phyloP scores from a whole-genome alignment of 1,139 yeast genomes.

The Komagataea norvegica region DNA sequence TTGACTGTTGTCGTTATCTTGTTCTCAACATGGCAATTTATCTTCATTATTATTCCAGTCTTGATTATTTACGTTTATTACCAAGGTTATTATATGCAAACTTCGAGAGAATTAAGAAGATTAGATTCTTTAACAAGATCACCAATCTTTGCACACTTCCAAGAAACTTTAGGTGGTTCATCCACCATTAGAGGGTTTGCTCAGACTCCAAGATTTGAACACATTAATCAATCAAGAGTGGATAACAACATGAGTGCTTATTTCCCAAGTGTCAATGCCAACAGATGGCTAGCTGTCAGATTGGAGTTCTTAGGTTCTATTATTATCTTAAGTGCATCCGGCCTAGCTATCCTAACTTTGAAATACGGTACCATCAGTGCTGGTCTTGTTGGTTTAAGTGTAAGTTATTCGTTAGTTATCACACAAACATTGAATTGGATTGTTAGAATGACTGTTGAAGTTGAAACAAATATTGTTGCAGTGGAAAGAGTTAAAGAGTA shows the following conservation, averaged over 20 bases:
- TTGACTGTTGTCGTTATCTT: slow-evolving; percentile 82
- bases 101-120: slow-evolving; percentile 93
- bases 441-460: slow-evolving; percentile 96
- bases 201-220: slow-evolving; percentile 68
- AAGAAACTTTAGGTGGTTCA: slow-evolving; percentile 88
- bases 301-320: slow-evolving; percentile 86
- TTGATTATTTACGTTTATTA: slow-evolving; percentile 69
- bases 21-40: slow-evolving; percentile 83
- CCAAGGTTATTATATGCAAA: slow-evolving; percentile 83
- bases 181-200: slow-evolving; percentile 85
- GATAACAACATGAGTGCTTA: slow-evolving; percentile 87
- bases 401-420: slow-evolving; percentile 86
- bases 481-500: slow-evolving; percentile 94
- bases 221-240: slow-evolving; percentile 69
- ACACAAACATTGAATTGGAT: slow-evolving; percentile 96
- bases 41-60: slow-evolving; percentile 68
- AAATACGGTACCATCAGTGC: slow-evolving; percentile 68
- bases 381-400: slow-evolving; percentile 89
- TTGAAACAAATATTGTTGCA: slow-evolving; percentile 93
- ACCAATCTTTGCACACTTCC: slow-evolving; percentile 95
- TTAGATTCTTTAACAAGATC: slow-evolving; percentile 90
- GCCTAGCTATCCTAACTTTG: slow-evolving; percentile 67
- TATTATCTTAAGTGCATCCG: slow-evolving; percentile 81
- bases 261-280: slow-evolving; percentile 90
- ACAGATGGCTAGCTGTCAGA: slow-evolving; percentile 95